phyloP scores from a whole-genome alignment of 441 rosid species.

The Erysimum cheiri region DNA sequence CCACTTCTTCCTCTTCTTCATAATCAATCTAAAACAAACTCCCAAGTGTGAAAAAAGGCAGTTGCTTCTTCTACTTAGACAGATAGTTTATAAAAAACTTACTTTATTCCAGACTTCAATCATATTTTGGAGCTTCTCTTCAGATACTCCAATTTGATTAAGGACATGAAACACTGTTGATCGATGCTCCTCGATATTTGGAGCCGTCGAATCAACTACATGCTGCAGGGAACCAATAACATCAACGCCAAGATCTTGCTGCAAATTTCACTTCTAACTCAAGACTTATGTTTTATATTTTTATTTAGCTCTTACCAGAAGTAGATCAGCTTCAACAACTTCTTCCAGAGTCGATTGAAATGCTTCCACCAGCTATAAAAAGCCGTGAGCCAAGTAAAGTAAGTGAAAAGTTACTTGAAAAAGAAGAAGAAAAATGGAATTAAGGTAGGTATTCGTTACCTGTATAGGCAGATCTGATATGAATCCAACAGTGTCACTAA shows the following conservation, averaged over 20 bases:
- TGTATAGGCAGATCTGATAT: conserved; percentile 92
- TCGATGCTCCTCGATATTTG: conserved; percentile 89
- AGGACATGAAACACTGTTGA: conserved; percentile 84
- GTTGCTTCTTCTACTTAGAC: conserved; percentile 23
- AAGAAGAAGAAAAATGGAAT: not conserved
- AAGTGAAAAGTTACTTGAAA: not conserved
- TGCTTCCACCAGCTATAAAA: conserved; percentile 79
- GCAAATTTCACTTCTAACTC: not conserved
- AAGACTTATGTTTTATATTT: not conserved
- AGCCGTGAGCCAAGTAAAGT: conserved; percentile 16
- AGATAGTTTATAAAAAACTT: conserved; percentile 5
- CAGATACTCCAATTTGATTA: conserved; percentile 85
- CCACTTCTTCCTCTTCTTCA: conserved; percentile 52
- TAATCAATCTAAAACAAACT: conserved; percentile 66
- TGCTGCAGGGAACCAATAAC: conserved; percentile 55
- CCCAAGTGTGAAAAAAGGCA: not conserved
- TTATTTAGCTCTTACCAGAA: conserved; percentile 60
- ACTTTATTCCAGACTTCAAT: conserved; percentile 98
- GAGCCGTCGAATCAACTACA: conserved; percentile 88
- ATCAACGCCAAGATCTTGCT: conserved; percentile 19
- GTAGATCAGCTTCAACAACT: conserved; percentile 93
- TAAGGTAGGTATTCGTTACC: conserved; percentile 51
- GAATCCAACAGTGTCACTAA: conserved; percentile 96
- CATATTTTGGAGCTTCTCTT: conserved; percentile 81
- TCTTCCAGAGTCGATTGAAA: conserved; percentile 95